phyloP scores from a whole-genome alignment of 208 protist genomes.

The Trypanosoma scelopori region DNA sequence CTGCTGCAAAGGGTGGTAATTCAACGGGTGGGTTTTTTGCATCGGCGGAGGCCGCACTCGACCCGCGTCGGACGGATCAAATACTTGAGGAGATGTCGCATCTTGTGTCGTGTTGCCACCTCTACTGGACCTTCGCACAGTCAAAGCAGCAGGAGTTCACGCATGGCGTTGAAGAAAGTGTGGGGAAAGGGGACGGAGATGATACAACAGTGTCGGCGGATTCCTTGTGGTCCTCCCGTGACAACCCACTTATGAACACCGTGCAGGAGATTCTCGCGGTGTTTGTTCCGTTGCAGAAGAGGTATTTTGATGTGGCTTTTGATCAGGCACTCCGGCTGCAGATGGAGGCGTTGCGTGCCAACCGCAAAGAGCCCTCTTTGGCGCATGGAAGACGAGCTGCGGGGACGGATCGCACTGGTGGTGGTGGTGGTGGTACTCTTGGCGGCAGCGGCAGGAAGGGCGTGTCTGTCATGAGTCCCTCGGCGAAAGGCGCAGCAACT shows the following conservation, averaged over 20 bases:
- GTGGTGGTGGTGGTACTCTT: too few species aligned
- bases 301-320: slow-evolving; percentile 77
- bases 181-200: neutral
- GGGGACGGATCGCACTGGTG: slow-evolving; percentile 10
- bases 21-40: neutral
- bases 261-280: slow-evolving; percentile 78
- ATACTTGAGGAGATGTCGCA: slow-evolving; percentile 86
- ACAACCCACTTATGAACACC: slow-evolving; percentile 53
- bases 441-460: slow-evolving; percentile 13
- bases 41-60: slow-evolving; percentile 21
- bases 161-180: slow-evolving; percentile 11
- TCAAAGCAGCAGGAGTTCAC: slow-evolving; percentile 51
- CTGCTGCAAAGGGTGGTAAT: neutral
- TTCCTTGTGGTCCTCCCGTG: slow-evolving; percentile 26
- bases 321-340: slow-evolving; percentile 74
- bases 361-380: neutral
- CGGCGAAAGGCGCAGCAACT: slow-evolving; percentile 30
- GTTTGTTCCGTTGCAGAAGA: slow-evolving; percentile 77
- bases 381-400: neutral
- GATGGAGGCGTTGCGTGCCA: slow-evolving; percentile 38
- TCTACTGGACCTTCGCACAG: slow-evolving; percentile 75
- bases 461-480: neutral
- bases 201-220: slow-evolving; percentile 11
- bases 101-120: slow-evolving; percentile 81
- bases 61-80: slow-evolving; percentile 72